Base-by-base conservation (phyloP, 306 rosid species). In the Trifolium subterraneum region DNA sequence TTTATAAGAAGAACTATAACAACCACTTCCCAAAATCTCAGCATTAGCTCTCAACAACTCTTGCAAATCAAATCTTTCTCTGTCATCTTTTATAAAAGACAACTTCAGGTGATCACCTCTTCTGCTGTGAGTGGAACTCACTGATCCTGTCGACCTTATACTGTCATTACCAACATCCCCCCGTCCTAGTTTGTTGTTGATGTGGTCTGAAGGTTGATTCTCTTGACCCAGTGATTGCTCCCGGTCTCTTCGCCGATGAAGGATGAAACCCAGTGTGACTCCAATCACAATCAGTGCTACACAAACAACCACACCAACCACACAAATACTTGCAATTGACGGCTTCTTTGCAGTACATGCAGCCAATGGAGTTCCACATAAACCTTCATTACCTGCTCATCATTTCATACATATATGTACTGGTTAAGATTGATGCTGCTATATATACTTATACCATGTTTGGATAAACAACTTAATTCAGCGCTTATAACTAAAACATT, bases 21-120 rank as follows among this genome's bases (percentile, higher is more conserved):
- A 76, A 14, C 99, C 98, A 74, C 92, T 88, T 10, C 99, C 98
- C 77, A 95, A 80, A 19, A 92, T 89, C 85, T 95, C 96, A 39
- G 99, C 99, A 0, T 97, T 84, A 74, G 99, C 96, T 78, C 61
- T 87, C 19, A 95, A 82, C 85, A 95, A 85, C 64, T 95, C 99
- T 23, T 87, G 87, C 88, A 95, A 74, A 45, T 90, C 93, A 75
- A 95, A 95, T 68, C 1, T 86, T 79, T 86, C 88, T 22, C 80
- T 59, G 14, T 90, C 96, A 16, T 88, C 88, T 74, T 82, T 80
- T 9, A 92, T 83, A 63, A 92, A 92, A 3, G 83, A 72, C 36
- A 92, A 79, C 83, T 86, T 92, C 86, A 70, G 58, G 23, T 56
- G 78, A 3, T 86, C 96, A 5, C 44, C 81, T 84, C 22, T 83